Conservation (phyloP, 2,329 filamentous ascomycete genomes). For the Torrubiellomyces zombiae region DNA sequence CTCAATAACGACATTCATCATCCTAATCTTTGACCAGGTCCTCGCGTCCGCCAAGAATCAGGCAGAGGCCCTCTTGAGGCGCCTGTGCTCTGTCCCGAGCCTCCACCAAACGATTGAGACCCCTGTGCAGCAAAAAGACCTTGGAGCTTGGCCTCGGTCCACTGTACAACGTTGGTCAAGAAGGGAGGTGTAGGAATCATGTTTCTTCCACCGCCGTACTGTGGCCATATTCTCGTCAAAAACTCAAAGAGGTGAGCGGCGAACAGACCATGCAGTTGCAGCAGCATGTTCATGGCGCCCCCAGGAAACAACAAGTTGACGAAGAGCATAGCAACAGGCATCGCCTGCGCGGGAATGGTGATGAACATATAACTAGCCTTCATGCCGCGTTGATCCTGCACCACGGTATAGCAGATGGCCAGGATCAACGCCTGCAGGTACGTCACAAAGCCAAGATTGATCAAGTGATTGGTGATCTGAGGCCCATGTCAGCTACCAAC, state of each 20-base stretch:
- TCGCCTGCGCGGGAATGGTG: conserved; percentile 63
- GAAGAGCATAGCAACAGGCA: conserved; percentile 66
- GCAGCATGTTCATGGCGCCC: conserved; percentile 37
- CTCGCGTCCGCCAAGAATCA: conserved; percentile 47
- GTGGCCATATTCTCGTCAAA: conserved; percentile 70
- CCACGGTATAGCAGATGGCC: conserved; percentile 68
- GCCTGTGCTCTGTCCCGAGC: conserved; percentile 18
- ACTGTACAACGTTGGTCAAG: conserved; percentile 49
- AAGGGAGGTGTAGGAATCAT: conserved; percentile 58
- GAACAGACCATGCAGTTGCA: conserved; percentile 62
- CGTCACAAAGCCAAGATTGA: conserved; percentile 17
- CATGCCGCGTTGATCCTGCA: conserved; percentile 67
- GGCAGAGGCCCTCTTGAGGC: conserved; percentile 34
- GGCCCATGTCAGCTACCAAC: conserved; percentile 8
- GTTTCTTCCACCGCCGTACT: conserved; percentile 71
- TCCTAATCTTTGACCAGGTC: conserved; percentile 45
- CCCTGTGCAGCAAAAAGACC: no score
- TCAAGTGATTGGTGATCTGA: conserved; percentile 15
- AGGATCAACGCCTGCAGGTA: conserved; percentile 54
- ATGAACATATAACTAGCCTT: conserved; percentile 69
- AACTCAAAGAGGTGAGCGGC: conserved; percentile 89
- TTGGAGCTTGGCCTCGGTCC: conserved; percentile 8
- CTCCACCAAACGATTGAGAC: conserved; percentile 16
- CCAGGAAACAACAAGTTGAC: conserved; percentile 51
- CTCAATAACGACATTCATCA: conserved; percentile 11